phyloP scores from a whole-genome alignment of 768 basidiomycete species.

The Steccherinum ochraceum region DNA sequence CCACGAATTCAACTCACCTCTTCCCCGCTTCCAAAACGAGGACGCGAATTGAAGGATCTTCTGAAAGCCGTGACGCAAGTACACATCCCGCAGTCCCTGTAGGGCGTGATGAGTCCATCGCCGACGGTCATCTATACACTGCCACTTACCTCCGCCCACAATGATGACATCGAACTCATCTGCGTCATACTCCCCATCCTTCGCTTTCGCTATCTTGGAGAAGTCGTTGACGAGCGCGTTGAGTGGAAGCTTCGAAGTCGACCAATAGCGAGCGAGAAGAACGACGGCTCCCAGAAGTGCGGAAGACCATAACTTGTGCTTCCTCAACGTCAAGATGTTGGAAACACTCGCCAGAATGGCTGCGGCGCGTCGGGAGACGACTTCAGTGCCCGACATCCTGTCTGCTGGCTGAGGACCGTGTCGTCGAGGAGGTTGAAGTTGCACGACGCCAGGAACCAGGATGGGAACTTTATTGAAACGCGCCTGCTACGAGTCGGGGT shows the following conservation, averaged over 20 bases:
- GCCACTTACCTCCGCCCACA: slow-evolving; percentile 27
- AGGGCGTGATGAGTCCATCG: neutral
- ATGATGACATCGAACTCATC: slow-evolving; percentile 31
- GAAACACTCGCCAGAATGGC: no score
- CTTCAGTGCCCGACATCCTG: neutral
- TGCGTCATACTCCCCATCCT: slow-evolving; percentile 9
- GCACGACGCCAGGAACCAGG: neutral
- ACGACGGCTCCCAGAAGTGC: slow-evolving; percentile 13
- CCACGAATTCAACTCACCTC: slow-evolving; percentile 46
- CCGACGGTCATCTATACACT: neutral
- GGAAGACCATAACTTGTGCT: neutral
- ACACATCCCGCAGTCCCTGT: slow-evolving; percentile 58
- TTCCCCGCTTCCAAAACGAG: slow-evolving; percentile 54
- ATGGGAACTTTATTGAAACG: neutral
- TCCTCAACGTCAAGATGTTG: neutral
- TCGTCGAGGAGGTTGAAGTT: neutral
- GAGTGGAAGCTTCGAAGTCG: slow-evolving; percentile 1
- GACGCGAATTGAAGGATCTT: slow-evolving; percentile 47
- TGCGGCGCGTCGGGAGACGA: neutral
- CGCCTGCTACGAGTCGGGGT: neutral
- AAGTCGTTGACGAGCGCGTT: slow-evolving; percentile 1
- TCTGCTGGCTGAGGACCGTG: neutral
- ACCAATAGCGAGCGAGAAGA: slow-evolving; percentile 11
- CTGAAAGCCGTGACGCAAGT: slow-evolving; percentile 50
- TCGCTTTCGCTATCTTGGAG: neutral